A percentile compares a stretch with the other conserved stretches of the same genome.
phyloP scores from a whole-genome alignment of 2,329 filamentous ascomycete species.

The Teratosphaeria zuluensis region DNA sequence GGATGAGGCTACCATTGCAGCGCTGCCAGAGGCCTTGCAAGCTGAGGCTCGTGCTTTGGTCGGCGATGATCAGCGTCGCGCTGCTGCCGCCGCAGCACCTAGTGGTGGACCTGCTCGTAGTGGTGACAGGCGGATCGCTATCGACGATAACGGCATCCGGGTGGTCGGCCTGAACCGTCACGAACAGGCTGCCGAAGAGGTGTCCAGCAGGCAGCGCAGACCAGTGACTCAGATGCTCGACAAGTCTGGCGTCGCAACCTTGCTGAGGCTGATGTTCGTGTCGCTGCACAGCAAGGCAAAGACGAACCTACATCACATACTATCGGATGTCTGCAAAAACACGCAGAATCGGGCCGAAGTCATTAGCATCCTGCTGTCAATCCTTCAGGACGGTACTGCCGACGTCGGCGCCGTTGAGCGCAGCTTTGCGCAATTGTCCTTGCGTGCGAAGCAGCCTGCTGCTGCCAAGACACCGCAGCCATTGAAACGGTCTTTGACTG shows the following conservation, averaged over 20 bases:
- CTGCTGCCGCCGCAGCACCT: constrained; percentile 4
- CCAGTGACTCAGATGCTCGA: constrained; percentile 94
- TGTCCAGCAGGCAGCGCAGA: constrained; percentile 50
- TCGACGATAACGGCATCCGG: constrained; percentile 6
- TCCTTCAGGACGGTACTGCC: constrained; percentile 88
- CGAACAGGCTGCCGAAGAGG: constrained; percentile 17
- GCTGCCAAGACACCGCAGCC: constrained; percentile 69
- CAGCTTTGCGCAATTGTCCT: constrained; percentile 85
- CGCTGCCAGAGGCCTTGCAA: constrained; percentile 74
- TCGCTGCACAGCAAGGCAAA: constrained; percentile 81
- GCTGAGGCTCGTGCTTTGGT: constrained; percentile 71
- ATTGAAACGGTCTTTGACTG: constrained; percentile 64
- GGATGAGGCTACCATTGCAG: constrained; percentile 75
- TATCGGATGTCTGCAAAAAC: constrained; percentile 89
- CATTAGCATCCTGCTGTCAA: constrained; percentile 81
- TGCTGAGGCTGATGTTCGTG: constrained; percentile 97
- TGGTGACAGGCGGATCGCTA: neutral
- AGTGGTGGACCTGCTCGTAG: neutral
- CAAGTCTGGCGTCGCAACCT: constrained; percentile 88
- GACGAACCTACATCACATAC: constrained; percentile 72
- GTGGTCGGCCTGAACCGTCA: constrained; percentile 14
- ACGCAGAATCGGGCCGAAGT: constrained; percentile 93
- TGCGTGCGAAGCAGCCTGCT: constrained; percentile 66
- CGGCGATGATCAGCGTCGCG: constrained; percentile 31
- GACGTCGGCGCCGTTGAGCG: constrained; percentile 90